Conservation (phyloP, 306 rosid species). For the Sophora flavescens region DNA sequence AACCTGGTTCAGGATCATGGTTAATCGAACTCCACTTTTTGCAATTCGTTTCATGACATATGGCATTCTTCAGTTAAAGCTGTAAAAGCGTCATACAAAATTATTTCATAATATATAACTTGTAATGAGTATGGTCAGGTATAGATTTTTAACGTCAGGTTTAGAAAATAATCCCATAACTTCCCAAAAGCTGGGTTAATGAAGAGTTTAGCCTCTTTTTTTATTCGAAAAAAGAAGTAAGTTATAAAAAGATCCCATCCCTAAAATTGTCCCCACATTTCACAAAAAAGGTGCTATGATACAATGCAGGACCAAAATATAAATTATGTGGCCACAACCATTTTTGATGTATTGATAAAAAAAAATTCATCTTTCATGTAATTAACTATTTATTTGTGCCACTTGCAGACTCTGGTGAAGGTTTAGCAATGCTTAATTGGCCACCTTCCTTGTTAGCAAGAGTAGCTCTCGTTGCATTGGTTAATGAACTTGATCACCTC, state of each 20-base stretch:
- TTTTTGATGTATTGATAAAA: too few species aligned
- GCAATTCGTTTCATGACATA: too few species aligned
- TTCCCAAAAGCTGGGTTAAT: too few species aligned
- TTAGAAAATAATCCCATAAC: too few species aligned
- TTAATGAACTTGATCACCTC: conserved; percentile 93
- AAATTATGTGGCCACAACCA: conserved; percentile 9
- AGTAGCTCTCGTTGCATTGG: conserved; percentile 86
- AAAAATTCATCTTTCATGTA: conserved; percentile 16
- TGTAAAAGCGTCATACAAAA: too few species aligned
- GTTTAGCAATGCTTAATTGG: conserved; percentile 73
- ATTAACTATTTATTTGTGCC: conserved; percentile 54
- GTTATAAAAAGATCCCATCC: background rate
- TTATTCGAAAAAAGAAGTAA: background rate
- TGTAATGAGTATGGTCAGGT: too few species aligned
- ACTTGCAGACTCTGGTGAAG: conserved; percentile 46
- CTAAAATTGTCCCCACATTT: conserved; percentile 7
- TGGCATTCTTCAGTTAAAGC: too few species aligned
- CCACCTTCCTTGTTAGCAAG: conserved; percentile 90
- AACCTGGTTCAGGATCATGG: too few species aligned
- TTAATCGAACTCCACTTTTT: too few species aligned
- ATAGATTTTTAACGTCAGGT: too few species aligned
- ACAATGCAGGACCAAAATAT: background rate
- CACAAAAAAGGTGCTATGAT: background rate
- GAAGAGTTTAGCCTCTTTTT: too few species aligned
- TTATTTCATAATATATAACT: too few species aligned